Conservation (phyloP, 805 yeast genomes). For the Ogataea nitratoaversa region DNA sequence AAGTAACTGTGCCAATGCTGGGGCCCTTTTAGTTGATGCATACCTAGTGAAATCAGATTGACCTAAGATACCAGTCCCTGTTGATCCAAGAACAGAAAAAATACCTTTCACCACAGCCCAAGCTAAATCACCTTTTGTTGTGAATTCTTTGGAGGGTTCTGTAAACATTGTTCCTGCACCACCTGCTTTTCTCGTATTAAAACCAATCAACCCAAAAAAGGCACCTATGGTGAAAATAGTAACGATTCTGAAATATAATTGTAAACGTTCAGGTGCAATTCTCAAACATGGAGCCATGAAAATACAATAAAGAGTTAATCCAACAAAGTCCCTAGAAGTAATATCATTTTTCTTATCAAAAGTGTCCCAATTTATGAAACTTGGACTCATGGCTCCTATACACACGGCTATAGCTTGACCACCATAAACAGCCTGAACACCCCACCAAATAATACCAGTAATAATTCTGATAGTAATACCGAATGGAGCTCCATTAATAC, state of each 20-base stretch:
- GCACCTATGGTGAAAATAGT: slow-evolving; percentile 23
- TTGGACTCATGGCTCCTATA: slow-evolving; percentile 36
- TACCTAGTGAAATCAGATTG: slow-evolving; percentile 41
- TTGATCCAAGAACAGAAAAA: slow-evolving; percentile 35
- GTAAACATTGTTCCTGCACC: slow-evolving; percentile 27
- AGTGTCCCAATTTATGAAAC: slow-evolving; percentile 35
- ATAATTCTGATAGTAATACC: slow-evolving; percentile 41
- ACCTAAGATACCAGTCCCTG: slow-evolving; percentile 37
- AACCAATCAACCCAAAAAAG: slow-evolving; percentile 20
- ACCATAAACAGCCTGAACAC: slow-evolving; percentile 45
- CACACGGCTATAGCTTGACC: slow-evolving; percentile 39
- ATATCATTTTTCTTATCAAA: slow-evolving; percentile 34
- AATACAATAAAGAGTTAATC: slow-evolving; percentile 41
- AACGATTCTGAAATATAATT: slow-evolving; percentile 19
- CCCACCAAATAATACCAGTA: slow-evolving; percentile 42
- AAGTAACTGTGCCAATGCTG: slow-evolving; percentile 10
- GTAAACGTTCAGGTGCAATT: slow-evolving; percentile 28
- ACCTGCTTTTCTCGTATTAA: slow-evolving; percentile 27
- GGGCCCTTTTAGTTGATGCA: slow-evolving; percentile 18
- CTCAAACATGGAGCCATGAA: slow-evolving; percentile 26
- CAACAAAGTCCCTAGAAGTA: slow-evolving; percentile 40
- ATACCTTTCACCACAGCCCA: slow-evolving; percentile 41
- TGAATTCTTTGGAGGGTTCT: slow-evolving; percentile 14
- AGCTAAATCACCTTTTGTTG: slow-evolving; percentile 26
- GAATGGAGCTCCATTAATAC: slow-evolving; percentile 40